phyloP scores from a whole-genome alignment of 768 basidiomycete species.

The Tephrocybe sp. region DNA sequence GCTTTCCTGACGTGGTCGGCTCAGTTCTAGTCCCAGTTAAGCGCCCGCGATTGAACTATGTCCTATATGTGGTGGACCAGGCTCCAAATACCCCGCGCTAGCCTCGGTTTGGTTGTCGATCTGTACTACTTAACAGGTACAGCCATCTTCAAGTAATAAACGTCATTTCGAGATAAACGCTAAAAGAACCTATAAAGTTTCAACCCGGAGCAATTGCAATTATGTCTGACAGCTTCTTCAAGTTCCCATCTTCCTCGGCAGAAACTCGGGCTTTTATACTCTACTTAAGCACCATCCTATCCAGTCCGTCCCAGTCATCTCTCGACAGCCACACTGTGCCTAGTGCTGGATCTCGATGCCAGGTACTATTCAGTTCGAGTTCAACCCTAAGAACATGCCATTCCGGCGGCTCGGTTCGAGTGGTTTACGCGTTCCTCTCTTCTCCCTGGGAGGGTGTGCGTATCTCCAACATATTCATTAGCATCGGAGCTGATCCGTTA shows the following conservation, averaged over 20 bases:
- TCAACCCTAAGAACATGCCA: slow-evolving; percentile 43
- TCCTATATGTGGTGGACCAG: too few relatives aligned
- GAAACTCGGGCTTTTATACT: slow-evolving; percentile 9
- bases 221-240: too few relatives aligned
- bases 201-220: too few relatives aligned
- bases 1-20: too few relatives aligned
- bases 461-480: background rate
- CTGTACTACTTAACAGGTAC: too few relatives aligned
- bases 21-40: too few relatives aligned
- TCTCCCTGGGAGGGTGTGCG: slow-evolving; percentile 59
- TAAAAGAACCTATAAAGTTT: too few relatives aligned
- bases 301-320: background rate
- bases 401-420: slow-evolving; percentile 50
- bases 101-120: too few relatives aligned
- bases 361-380: slow-evolving; percentile 14
- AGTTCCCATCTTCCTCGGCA: slow-evolving; percentile 1
- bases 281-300: background rate
- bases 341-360: slow-evolving; percentile 12
- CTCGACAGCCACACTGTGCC: slow-evolving; percentile 4
- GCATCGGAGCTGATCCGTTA: slow-evolving; percentile 9
- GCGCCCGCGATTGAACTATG: too few relatives aligned
- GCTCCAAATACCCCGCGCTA: too few relatives aligned
- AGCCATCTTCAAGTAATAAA: too few relatives aligned
- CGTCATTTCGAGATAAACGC: too few relatives aligned
- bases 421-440: slow-evolving; percentile 56